Conservation (phyloP, 148 eudicot species). For the Camellia lanceoleosa region DNA sequence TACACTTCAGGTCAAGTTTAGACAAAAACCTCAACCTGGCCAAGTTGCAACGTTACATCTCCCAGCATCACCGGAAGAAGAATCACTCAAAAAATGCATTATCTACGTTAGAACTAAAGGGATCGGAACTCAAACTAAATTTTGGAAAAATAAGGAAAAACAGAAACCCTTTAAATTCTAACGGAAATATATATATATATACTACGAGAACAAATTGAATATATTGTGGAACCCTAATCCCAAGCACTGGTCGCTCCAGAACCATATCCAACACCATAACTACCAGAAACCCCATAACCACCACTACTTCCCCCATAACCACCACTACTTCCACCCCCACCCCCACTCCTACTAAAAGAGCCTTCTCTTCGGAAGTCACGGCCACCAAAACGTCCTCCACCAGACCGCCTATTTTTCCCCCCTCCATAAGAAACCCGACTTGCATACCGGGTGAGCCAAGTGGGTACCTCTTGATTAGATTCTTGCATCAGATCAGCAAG, state of each 20-base stretch:
- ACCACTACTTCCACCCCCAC: conserved; percentile 36
- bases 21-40: no score
- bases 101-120: no score
- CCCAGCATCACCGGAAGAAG: no score
- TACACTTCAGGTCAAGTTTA: no score
- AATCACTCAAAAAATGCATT: no score
- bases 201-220: background rate
- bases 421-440: conserved; percentile 49
- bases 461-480: conserved; percentile 81
- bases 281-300: conserved; percentile 26
- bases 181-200: conserved; percentile 8
- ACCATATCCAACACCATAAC: conserved; percentile 24
- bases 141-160: background rate
- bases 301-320: conserved; percentile 36
- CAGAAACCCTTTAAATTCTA: background rate
- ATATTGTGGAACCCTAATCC: conserved; percentile 42
- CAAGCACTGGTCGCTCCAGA: conserved; percentile 66
- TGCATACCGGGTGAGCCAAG: conserved; percentile 68
- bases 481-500: conserved; percentile 75
- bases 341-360: conserved; percentile 34
- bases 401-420: conserved; percentile 45
- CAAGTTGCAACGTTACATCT: no score
- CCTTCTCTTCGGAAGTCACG: conserved; percentile 66
- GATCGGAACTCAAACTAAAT: no score
- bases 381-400: conserved; percentile 64